Evolutionary conservation across 805 yeast genomes (phyloP).

Genomic region (Nakazawaea wickerhamii): DNA sequence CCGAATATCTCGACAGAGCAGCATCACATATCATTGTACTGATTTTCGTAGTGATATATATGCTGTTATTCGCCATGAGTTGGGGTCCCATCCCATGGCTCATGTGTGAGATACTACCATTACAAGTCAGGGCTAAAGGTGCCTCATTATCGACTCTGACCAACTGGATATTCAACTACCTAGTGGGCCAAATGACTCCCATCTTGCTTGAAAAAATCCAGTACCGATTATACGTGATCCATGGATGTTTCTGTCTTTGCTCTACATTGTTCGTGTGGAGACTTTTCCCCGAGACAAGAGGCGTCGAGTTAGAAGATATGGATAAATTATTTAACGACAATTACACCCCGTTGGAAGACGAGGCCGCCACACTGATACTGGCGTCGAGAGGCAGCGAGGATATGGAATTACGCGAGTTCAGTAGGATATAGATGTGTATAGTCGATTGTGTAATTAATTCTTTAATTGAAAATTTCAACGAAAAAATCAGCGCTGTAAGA

Average conservation of each 20-base stretch:
- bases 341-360: constrained; percentile 4
- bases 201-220: constrained; percentile 67
- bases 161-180: constrained; percentile 88
- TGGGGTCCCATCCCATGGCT: constrained; percentile 97
- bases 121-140: constrained; percentile 81
- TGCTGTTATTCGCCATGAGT: constrained; percentile 80
- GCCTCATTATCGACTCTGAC: constrained; percentile 88
- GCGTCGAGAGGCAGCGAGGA: constrained; percentile 2
- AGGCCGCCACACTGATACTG: not conserved
- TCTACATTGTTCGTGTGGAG: constrained; percentile 38
- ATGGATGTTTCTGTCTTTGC: constrained; percentile 59
- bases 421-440: not conserved
- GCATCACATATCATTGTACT: constrained; percentile 71
- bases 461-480: no score
- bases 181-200: constrained; percentile 91
- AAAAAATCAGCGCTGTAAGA: no score
- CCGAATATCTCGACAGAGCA: constrained; percentile 38
- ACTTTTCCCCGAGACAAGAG: constrained; percentile 50
- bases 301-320: constrained; percentile 49
- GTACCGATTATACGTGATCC: constrained; percentile 80
- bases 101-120: constrained; percentile 81
- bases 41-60: constrained; percentile 67
- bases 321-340: constrained; percentile 44
- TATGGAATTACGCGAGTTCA: constrained; percentile 1
- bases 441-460: no score